A percentile compares a stretch with the other conserved stretches of the same genome.
Conservation (phyloP, 495 filamentous ascomycete genomes). For the Cenococcum geophilum region DNA sequence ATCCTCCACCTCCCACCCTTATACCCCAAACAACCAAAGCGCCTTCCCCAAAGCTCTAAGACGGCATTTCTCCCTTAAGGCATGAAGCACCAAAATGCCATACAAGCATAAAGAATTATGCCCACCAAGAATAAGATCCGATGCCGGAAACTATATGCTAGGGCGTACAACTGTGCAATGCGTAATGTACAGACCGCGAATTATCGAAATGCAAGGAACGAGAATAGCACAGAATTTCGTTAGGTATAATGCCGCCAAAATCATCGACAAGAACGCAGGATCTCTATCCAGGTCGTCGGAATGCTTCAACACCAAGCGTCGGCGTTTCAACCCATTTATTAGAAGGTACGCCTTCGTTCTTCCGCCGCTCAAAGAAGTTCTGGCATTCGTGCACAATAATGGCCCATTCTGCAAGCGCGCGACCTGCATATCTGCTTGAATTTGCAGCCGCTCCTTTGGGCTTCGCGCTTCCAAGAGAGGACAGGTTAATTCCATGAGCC, state of each 20-base stretch:
- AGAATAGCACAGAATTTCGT: background rate
- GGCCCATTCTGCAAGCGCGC: constrained; percentile 88
- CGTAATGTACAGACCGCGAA: background rate
- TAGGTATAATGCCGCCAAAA: background rate
- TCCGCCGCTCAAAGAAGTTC: constrained; percentile 81
- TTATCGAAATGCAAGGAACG: background rate
- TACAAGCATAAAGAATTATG: background rate
- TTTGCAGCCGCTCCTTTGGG: constrained; percentile 34
- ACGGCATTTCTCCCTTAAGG: background rate
- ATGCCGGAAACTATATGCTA: background rate
- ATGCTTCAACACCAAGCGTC: constrained; percentile 75
- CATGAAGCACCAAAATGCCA: background rate
- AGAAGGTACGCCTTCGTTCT: constrained; percentile 73
- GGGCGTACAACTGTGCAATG: background rate
- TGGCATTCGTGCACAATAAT: constrained; percentile 81
- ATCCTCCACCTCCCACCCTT: too few relatives aligned
- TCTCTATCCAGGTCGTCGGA: constrained; percentile 48
- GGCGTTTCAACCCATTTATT: constrained; percentile 81
- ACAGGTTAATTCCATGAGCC: constrained; percentile 24
- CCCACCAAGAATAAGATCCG: background rate
- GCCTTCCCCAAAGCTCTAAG: too few relatives aligned
- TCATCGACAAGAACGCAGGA: background rate
- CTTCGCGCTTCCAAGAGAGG: constrained; percentile 18
- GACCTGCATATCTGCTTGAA: constrained; percentile 68
- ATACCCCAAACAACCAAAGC: too few relatives aligned